These are phyloP conservation scores for Chenopodium quinoa DNA, from an alignment of 148 eudicot genomes.

Conservation along the genomic window DNA sequence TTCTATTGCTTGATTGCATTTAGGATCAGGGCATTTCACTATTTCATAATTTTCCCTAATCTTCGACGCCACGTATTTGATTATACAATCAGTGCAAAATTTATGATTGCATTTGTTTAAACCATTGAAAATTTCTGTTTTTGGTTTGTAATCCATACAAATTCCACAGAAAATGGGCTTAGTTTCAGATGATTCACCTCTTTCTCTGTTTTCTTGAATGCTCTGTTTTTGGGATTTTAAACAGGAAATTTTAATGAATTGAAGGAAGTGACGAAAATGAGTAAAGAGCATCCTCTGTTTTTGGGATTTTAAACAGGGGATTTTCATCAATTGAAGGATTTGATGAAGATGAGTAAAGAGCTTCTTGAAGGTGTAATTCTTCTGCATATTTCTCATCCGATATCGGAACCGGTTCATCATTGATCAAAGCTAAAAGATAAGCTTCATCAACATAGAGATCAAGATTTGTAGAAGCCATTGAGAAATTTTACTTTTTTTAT, in stretches of 20 bases:
- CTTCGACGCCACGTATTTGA: constrained; percentile 34
- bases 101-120: constrained; percentile 36
- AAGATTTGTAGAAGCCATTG: constrained; percentile 25
- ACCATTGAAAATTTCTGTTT: constrained; percentile 34
- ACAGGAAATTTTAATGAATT: not conserved
- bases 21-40: constrained; percentile 36
- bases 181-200: constrained; percentile 20
- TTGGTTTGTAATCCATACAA: constrained; percentile 52
- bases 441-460: constrained; percentile 39
- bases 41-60: constrained; percentile 23
- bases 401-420: constrained; percentile 45
- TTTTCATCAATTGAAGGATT: too few relatives aligned
- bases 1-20: constrained; percentile 27
- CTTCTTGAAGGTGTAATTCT: constrained; percentile 55
- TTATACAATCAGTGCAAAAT: constrained; percentile 48
- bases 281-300: not conserved
- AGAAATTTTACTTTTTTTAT: not conserved
- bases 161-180: constrained; percentile 42
- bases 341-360: constrained; percentile 33
- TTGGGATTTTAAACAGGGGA: not conserved
- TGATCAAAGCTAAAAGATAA: constrained; percentile 43
- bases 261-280: not conserved
- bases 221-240: not conserved
- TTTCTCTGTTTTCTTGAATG: not conserved
- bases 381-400: constrained; percentile 56